Evolutionary conservation across 257 asterid species (phyloP), one percentile per base, ranked within the genome.

Genomic region (Jacaranda mimosifolia): DNA sequence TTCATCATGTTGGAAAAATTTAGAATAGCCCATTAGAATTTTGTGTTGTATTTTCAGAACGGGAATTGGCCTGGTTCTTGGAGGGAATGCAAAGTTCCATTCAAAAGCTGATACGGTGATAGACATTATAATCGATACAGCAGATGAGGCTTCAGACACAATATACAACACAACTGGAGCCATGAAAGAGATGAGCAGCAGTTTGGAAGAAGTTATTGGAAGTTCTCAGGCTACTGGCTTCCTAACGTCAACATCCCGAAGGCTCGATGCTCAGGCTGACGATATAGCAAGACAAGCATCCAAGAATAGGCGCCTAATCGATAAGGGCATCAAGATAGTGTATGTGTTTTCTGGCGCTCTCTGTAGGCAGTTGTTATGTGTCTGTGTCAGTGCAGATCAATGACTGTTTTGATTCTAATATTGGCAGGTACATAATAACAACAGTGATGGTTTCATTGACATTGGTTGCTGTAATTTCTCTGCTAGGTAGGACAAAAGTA

Each of bases 71-170:
- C 75, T 94, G 21, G 92, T 87, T 64, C 90, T 94, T 7, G 97
- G 98, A 75, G 98, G 92, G 70, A 89, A 81, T 70, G 89, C 86
- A 0, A 87, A 85, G 81, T 87, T 94, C 75, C 90, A 83, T 73
- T 85, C 94, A 0, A 84, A 87, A 67, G 91, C 96, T 1, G 80
- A 82, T 70, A 89, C 77, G 10, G 88, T 94, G 68, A 83, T 91
- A 48, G 87, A 88, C 83, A 85, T 94, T 36, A 81, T 94, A 6
- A 86, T 94, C 21, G 91, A 89, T 48, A 91, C 98, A 18, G 95
- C 98, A 10, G 91, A 94, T 56, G 90, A 78, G 9, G 98, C 99
- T 14, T 88, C 97, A 0, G 76, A 77, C 63, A 91, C 98, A 5
- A 78, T 94, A 75, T 70, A 88, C 76, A 86, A 69, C 68, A 81